A percentile compares a stretch with the other conserved stretches of the same genome.
These are phyloP conservation scores for Colletotrichum noveboracense DNA, from an alignment of 2,329 filamentous ascomycete species.

Conservation along the genomic window DNA sequence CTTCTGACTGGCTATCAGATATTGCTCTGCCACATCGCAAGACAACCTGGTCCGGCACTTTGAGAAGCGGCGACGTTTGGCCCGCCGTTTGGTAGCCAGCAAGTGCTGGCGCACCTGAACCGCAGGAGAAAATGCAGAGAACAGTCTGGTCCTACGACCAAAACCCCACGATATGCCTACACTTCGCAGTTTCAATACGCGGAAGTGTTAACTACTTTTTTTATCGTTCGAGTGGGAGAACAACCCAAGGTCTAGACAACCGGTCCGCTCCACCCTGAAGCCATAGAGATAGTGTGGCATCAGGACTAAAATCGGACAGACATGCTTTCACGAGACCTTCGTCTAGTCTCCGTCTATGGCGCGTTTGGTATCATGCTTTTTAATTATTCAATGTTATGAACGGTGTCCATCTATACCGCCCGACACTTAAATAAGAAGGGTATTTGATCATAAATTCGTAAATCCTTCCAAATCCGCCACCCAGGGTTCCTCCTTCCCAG, in stretches of 20 bases:
- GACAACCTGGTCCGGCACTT: neutral
- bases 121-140: neutral
- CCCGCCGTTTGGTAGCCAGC: neutral
- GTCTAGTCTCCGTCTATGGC: neutral
- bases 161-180: conserved; percentile 65
- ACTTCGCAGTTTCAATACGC: conserved; percentile 63
- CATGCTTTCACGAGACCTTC: conserved; percentile 36
- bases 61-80: neutral
- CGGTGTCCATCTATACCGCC: neutral
- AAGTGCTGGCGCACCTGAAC: neutral
- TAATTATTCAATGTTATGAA: neutral
- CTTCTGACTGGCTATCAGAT: neutral
- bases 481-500: neutral
- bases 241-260: conserved; percentile 70
- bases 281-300: conserved; percentile 60
- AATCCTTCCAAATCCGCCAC: neutral
- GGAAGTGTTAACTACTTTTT: conserved; percentile 60
- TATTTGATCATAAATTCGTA: neutral
- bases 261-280: conserved; percentile 71
- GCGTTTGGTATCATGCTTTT: neutral
- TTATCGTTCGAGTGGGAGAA: conserved; percentile 67
- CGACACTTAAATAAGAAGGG: neutral
- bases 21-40: conserved; percentile 16
- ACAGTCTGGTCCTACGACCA: neutral
- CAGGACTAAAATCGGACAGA: conserved; percentile 70